Evolutionary conservation across 176 grass and related monocot genomes (phyloP).

Genomic region (Bolboschoenus planiculmis): DNA sequence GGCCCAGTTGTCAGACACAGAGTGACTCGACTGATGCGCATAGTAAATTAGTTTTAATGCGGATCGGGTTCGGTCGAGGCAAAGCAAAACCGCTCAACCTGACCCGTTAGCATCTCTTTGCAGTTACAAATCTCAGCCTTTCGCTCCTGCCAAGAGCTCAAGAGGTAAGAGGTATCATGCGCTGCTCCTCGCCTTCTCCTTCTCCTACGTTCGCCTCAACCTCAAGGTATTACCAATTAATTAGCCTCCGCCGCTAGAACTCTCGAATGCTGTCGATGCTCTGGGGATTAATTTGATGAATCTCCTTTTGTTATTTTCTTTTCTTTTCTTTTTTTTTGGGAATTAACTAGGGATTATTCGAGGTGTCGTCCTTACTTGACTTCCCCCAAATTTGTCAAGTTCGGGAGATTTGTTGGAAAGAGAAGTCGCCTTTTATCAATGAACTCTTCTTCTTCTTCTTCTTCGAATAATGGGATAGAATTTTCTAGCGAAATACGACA

Average conservation of each 20-base stretch:
- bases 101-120: background rate
- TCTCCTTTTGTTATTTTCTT: background rate
- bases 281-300: background rate
- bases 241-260: background rate
- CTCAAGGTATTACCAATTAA: background rate
- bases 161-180: background rate
- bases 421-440: slow-evolving; percentile 22
- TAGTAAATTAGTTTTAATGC: too few species aligned
- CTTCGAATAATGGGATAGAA: background rate
- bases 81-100: too few species aligned
- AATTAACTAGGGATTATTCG: slow-evolving; percentile 24
- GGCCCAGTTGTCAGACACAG: too few species aligned
- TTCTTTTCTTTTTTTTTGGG: background rate
- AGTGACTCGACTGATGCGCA: too few species aligned
- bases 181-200: slow-evolving; percentile 4
- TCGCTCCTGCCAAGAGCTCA: background rate
- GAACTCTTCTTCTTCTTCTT: slow-evolving; percentile 6
- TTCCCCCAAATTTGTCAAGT: slow-evolving; percentile 20
- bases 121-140: background rate
- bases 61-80: background rate
- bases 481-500: background rate
- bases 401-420: slow-evolving; percentile 14
- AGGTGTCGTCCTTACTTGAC: background rate
- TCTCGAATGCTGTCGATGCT: background rate
- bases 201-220: background rate